Conservation (phyloP, 2,329 filamentous ascomycete species). For the Stachybotrys echinatus region DNA sequence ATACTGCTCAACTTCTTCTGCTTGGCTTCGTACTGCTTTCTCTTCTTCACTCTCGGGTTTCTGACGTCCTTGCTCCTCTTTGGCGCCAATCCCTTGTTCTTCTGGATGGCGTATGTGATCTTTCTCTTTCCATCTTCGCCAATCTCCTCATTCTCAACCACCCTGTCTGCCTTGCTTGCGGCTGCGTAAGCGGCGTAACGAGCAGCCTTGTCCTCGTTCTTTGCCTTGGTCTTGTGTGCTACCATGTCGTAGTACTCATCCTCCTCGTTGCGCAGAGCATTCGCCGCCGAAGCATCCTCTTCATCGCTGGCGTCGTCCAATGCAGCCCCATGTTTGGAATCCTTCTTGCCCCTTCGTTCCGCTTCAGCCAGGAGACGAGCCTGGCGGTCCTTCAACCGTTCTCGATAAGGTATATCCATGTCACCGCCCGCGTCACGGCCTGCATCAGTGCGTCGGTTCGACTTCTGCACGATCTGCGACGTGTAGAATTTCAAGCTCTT, state of each 20-base stretch:
- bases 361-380: conserved; percentile 85
- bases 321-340: conserved; percentile 57
- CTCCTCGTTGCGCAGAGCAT: conserved; percentile 50
- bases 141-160: conserved; percentile 62
- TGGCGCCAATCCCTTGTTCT: conserved; percentile 93
- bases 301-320: conserved; percentile 65
- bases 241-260: conserved; percentile 91
- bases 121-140: conserved; percentile 84
- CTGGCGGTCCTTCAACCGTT: conserved; percentile 81
- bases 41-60: conserved; percentile 97
- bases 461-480: conserved; percentile 92
- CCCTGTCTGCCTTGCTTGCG: conserved; percentile 58
- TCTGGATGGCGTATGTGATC: conserved; percentile 90
- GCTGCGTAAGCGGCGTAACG: conserved; percentile 49
- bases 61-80: conserved; percentile 89
- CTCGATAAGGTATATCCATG: conserved; percentile 78
- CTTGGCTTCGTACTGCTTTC: conserved; percentile 92
- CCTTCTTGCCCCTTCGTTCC: conserved; percentile 70
- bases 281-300: conserved; percentile 52
- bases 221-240: conserved; percentile 61
- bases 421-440: conserved; percentile 74
- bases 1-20: conserved; percentile 93
- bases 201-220: conserved; percentile 67
- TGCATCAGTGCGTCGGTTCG: conserved; percentile 73
- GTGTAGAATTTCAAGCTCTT: conserved; percentile 97